Evolutionary conservation across 352 stramenopile species (phyloP), one percentile per base, ranked within the genome.

Genomic region (Lagenidium giganteum): DNA sequence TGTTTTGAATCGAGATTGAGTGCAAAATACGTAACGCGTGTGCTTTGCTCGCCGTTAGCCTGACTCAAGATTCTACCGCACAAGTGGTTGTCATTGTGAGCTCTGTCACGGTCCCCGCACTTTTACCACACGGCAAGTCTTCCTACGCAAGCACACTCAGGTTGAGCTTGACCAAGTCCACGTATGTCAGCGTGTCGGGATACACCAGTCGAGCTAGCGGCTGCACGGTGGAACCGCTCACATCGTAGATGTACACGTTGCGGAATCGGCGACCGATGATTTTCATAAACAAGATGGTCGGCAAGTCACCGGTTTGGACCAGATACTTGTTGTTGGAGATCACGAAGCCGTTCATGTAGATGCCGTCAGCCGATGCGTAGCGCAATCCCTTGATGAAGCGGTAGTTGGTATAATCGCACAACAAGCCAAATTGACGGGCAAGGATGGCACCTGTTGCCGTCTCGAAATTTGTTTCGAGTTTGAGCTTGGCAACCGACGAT

Each of bases 331-430:
- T 49, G 34, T 73, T 73, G 17, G 36, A 47, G 21, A 77, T 45
- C 5, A 81, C 39, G 30, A 66, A 81, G 0, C 66, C 63, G 26
- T 50, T 73, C n/a, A 50, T 49, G 37, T 71, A 73, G 28, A 77
- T 58, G 4, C 61, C 66, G 17, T 71, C 61, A 4, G 66, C 57
- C 3, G 57, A 61, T 1, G 66, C 62, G 17, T 64, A 48, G 18
- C 37, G 43, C 11, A 50, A 14, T 9, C 47, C 47, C 38, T 33
- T 30, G 38, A 45, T 45, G 38, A 23, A 45, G 21, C 14, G 48
- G 40, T 66, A 74, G 35, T 74, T 70, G 31, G 66, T 61, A 36
- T 70, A 79, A n/a, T 68, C 51, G 0, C 51, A 79, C 28, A 79
- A 54, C 6, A 79, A 35, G 5, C 67, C 67, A 16, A 64, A 57